Base-by-base conservation (phyloP, 1,284 basidiomycete genomes). In the Ganoderma meredithae region DNA sequence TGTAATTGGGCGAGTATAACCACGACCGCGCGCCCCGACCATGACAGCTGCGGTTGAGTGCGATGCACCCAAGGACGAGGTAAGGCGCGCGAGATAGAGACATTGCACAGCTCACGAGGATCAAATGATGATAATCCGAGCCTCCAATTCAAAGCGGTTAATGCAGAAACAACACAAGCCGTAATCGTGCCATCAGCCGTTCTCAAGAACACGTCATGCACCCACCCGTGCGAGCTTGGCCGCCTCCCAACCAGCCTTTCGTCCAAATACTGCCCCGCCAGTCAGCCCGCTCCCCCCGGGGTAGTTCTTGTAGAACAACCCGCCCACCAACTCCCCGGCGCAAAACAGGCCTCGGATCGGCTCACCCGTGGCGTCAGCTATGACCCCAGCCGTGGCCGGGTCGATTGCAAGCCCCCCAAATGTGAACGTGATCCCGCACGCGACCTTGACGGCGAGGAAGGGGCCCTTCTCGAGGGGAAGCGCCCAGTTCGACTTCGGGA, bases 361-460 rank as follows among this genome's bases (percentile, higher is more conserved):
- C 39, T 76, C 72, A 2, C 82, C 83, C 9, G 76, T 81, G 55
- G 76, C 73, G 22, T 82, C 81, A 1, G 82, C 83, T 1, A 90
- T 60, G 2, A 91, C 89, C 1, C 77, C 82, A 7, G 86, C 83
- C 0, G 86, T 88, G 13, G 80, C 74, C 0, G 88, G 83, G 71
- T 90, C 84, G 67, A 91, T 86, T 1, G 83, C 85, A 2, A 91
- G 76, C 2, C 90, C 89, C 1, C 90, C 90, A 78, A 90, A 92
- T 2, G 89, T 92, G 79, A 91, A 92, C 0, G 90, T 91, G 66
- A 91, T 85, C 1, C 89, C 90, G 77, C 90, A 91, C 0, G 86
- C 80, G 2, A 91, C 86, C 74, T 88, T 89, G 39, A 91, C 86
- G 1, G 89, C 90, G 73, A 90, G 80, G 74, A 89, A 89, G 0